Percentiles rank a stretch among this genome's conserved stretches.
These are phyloP conservation scores for Apiotrichum veenhuisii DNA, from an alignment of 1,284 basidiomycete genomes.

Conservation along the genomic window DNA sequence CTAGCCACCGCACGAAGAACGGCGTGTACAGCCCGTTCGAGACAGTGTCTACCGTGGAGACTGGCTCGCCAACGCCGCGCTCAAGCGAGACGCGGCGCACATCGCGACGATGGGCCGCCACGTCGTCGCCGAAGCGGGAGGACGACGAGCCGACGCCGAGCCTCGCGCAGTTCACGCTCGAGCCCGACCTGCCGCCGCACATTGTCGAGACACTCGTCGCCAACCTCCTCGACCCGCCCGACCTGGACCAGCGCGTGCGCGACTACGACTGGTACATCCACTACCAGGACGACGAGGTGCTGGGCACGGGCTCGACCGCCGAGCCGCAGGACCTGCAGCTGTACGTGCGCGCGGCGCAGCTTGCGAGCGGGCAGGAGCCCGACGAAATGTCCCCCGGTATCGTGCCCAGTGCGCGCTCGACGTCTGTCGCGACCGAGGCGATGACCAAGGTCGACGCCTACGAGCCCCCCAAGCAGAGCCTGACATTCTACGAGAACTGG, in stretches of 20 bases:
- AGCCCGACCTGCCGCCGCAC: conserved; percentile 4
- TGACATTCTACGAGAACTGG: conserved; percentile 31
- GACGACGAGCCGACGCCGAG: background rate
- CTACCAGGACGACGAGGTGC: conserved; percentile 47
- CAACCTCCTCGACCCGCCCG: conserved; percentile 61
- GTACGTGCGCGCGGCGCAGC: conserved; percentile 43
- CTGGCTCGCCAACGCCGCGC: background rate
- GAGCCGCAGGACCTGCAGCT: conserved; percentile 51
- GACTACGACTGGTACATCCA: conserved; percentile 71
- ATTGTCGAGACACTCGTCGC: conserved; percentile 59
- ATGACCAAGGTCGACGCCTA: conserved; percentile 12
- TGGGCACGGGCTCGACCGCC: conserved; percentile 35
- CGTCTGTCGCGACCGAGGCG: background rate
- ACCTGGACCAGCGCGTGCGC: conserved; percentile 51
- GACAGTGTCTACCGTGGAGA: background rate
- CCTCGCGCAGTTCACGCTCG: background rate
- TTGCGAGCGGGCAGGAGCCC: conserved; percentile 39
- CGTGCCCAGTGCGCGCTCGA: background rate
- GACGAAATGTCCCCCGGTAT: conserved; percentile 18
- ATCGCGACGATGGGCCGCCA: conserved; percentile 35
- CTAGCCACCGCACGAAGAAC: conserved; percentile 34
- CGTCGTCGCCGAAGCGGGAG: background rate
- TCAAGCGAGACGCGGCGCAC: conserved; percentile 25
- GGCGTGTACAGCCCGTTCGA: conserved; percentile 44
- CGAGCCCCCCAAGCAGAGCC: conserved; percentile 19